These are phyloP conservation scores for Tulasnella sp. DNA, from an alignment of 768 basidiomycete species.

Conservation along the genomic window DNA sequence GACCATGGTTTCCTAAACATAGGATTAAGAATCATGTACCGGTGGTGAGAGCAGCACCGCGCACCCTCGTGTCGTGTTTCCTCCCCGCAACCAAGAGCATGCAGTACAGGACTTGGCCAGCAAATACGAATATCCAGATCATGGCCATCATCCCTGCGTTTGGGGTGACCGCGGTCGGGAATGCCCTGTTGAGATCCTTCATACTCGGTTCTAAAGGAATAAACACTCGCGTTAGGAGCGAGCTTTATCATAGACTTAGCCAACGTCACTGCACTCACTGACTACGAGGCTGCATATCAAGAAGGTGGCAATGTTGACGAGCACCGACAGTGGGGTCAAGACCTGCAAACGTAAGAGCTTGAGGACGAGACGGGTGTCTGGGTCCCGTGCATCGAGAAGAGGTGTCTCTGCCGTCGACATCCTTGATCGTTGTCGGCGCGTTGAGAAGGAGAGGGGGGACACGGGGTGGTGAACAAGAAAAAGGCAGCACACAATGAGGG, in stretches of 20 bases:
- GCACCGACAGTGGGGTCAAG: constrained; percentile 69
- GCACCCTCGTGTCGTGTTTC: constrained; percentile 71
- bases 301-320: constrained; percentile 65
- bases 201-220: constrained; percentile 9
- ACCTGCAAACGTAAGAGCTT: constrained; percentile 58
- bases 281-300: constrained; percentile 58
- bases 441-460: neutral
- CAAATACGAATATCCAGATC: constrained; percentile 50
- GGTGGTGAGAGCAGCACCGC: constrained; percentile 14
- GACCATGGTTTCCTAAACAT: constrained; percentile 44
- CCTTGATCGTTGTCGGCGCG: neutral
- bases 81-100: constrained; percentile 57
- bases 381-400: neutral
- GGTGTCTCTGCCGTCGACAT: constrained; percentile 2
- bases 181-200: constrained; percentile 41
- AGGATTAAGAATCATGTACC: neutral
- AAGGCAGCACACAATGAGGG: neutral
- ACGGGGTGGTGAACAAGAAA: neutral
- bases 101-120: constrained; percentile 73
- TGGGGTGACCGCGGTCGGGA: constrained; percentile 67
- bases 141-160: constrained; percentile 41
- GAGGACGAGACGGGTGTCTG: constrained; percentile 1
- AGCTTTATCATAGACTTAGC: neutral
- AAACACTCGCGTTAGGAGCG: neutral
- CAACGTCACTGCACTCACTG: constrained; percentile 41